Conservation (phyloP, 768 basidiomycete species). For the Termitomyces sp. region DNA sequence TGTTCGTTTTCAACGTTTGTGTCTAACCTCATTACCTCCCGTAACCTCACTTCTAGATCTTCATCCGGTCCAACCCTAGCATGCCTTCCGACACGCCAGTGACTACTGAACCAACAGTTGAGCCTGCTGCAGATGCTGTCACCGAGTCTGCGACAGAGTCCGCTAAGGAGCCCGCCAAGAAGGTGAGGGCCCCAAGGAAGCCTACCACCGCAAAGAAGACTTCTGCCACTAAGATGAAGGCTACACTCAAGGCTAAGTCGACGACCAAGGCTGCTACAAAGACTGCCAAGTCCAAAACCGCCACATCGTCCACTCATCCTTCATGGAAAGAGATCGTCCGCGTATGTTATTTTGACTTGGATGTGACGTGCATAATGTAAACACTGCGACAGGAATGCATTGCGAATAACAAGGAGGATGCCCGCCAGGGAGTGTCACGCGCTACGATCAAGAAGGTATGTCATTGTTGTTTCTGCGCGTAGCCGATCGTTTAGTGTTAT, state of each 20-base stretch:
- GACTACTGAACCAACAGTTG: conserved; percentile 13
- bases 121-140: conserved; percentile 9
- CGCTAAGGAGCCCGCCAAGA: conserved; percentile 14
- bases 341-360: conserved; percentile 22
- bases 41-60: background rate
- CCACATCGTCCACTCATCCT: conserved; percentile 30
- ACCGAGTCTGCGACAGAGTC: conserved; percentile 1
- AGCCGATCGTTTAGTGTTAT: conserved; percentile 9
- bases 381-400: conserved; percentile 60
- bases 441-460: conserved; percentile 77
- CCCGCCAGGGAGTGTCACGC: conserved; percentile 71
- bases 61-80: conserved; percentile 7
- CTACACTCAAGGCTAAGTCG: conserved; percentile 23
- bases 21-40: conserved; percentile 5
- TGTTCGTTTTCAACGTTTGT: conserved; percentile 18
- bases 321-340: conserved; percentile 54
- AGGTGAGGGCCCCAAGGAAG: conserved; percentile 17
- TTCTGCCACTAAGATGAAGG: conserved; percentile 11
- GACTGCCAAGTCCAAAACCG: conserved; percentile 20
- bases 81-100: conserved; percentile 23
- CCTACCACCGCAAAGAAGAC: conserved; percentile 16
- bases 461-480: conserved; percentile 2
- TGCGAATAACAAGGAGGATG: conserved; percentile 54
- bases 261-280: conserved; percentile 22
- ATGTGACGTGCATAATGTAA: background rate